Evolutionary conservation across 169 alveolate species (phyloP).

Genomic region (Plasmodium gonderi): DNA sequence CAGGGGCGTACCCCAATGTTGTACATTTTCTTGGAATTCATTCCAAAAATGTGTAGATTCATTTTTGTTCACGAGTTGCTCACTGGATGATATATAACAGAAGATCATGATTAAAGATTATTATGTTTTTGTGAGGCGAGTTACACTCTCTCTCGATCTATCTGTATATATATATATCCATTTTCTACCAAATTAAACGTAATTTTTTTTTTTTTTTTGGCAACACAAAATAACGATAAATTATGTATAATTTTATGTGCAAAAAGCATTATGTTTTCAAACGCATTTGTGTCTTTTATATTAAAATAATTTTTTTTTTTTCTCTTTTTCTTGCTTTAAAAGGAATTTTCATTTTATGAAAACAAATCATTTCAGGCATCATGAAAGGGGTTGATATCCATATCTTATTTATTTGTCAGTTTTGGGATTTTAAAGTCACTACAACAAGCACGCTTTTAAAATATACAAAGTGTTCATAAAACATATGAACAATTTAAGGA

Average conservation of each 20-base stretch:
- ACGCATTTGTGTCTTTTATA: background rate
- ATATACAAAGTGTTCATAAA: background rate
- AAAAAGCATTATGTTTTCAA: background rate
- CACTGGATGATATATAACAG: background rate
- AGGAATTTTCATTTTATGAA: background rate
- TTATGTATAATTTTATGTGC: no score
- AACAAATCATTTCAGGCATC: background rate
- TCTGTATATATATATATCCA: no score
- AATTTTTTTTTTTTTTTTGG: no score
- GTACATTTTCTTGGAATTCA: background rate
- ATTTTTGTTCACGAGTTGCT: background rate
- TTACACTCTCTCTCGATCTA: no score
- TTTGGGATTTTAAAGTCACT: background rate
- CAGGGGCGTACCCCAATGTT: background rate
- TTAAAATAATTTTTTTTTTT: no score
- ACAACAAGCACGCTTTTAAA: background rate
- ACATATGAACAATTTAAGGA: background rate
- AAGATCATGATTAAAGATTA: background rate
- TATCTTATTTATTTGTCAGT: background rate
- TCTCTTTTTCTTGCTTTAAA: background rate
- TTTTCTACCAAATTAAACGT: no score
- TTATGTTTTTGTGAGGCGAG: background rate
- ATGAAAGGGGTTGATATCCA: background rate
- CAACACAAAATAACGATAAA: no score
- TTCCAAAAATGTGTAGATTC: background rate